Conservation (phyloP, 2,329 filamentous ascomycete genomes). For the Fusarium avenaceum region DNA sequence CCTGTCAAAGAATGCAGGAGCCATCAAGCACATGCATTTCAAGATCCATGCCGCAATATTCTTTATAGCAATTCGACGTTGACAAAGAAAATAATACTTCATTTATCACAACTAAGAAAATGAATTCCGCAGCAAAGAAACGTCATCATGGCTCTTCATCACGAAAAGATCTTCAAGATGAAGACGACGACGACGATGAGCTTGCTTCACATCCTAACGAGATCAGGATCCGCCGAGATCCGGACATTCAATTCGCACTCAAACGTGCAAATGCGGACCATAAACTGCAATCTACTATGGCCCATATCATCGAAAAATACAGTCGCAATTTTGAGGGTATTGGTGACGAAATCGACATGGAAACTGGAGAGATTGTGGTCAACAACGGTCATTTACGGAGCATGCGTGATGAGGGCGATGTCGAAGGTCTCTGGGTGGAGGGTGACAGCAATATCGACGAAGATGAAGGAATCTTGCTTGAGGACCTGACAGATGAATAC, state of each 20-base stretch:
- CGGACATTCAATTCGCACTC: slow-evolving; percentile 64
- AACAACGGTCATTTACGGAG: slow-evolving; percentile 85
- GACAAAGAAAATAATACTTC: neutral
- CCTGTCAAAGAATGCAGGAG: slow-evolving; percentile 25
- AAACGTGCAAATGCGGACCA: slow-evolving; percentile 76
- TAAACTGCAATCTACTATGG: slow-evolving; percentile 85
- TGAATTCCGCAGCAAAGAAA: slow-evolving; percentile 73
- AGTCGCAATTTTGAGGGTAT: slow-evolving; percentile 83
- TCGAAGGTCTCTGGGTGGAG: slow-evolving; percentile 51
- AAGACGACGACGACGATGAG: slow-evolving; percentile 62
- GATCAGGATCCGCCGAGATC: slow-evolving; percentile 55
- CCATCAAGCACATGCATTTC: slow-evolving; percentile 1
- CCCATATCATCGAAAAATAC: slow-evolving; percentile 91
- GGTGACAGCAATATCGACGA: slow-evolving; percentile 53
- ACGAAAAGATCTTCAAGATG: slow-evolving; percentile 45
- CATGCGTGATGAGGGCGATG: slow-evolving; percentile 70
- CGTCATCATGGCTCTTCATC: slow-evolving; percentile 65
- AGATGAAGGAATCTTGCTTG: slow-evolving; percentile 54
- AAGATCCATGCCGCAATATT: neutral
- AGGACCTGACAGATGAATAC: slow-evolving; percentile 50
- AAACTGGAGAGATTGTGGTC: slow-evolving; percentile 85
- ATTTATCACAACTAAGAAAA: slow-evolving; percentile 47
- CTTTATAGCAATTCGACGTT: neutral
- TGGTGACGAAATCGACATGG: slow-evolving; percentile 90
- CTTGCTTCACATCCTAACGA: slow-evolving; percentile 63